Evolutionary conservation across 2,329 filamentous ascomycete genomes (phyloP), one percentile per base, ranked within the genome.

Genomic region (Bipolaris bicolor): DNA sequence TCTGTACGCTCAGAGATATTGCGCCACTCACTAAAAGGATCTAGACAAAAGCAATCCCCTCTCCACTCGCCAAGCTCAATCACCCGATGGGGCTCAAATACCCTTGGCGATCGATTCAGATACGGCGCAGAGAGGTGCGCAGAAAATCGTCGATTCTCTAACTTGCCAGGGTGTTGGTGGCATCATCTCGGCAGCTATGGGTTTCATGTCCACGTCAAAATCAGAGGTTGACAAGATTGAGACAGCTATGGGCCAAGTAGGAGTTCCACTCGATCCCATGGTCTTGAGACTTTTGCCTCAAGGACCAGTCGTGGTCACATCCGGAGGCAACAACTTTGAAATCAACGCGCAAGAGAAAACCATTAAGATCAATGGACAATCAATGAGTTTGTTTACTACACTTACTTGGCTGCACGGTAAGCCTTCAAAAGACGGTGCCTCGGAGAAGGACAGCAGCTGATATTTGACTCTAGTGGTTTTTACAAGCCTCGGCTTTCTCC

Each of bases 81-180:
- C 33, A 5, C 31, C 24, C 6, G n/a, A 16, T 6, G 41, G 20
- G 1, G 36, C 20, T 3, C 26, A 53, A 2, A 31, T 62, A 7
- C 55, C 60, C 5, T 55, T 67, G 15, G 68, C 65, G 16, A 62
- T 73, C 34, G 64, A 68, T 16, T 49, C 62, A 10, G 43, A 49
- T 1, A 71, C 65, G 9, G 52, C 70, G 10, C 62, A 66, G 49
- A 13, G 39, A 3, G 52, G 66, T 5, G 60, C 57, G 3, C 70
- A 73, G 49, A 52, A 54, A 9, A 53, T 55, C 1, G 55, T 66
- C 2, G 49, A 72, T n/a, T 41, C 53, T 1, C 49, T 71, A 1
- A 72, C 67, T 1, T 73, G 70, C 44, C 57, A 66, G 24, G 70
- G 70, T 3, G 55, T 73, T 24, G 70, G 70, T 2, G 70, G 70